These are phyloP conservation scores for Wickerhamomyces rabaulensis DNA, from an alignment of 805 yeast species.

Conservation along the genomic window DNA sequence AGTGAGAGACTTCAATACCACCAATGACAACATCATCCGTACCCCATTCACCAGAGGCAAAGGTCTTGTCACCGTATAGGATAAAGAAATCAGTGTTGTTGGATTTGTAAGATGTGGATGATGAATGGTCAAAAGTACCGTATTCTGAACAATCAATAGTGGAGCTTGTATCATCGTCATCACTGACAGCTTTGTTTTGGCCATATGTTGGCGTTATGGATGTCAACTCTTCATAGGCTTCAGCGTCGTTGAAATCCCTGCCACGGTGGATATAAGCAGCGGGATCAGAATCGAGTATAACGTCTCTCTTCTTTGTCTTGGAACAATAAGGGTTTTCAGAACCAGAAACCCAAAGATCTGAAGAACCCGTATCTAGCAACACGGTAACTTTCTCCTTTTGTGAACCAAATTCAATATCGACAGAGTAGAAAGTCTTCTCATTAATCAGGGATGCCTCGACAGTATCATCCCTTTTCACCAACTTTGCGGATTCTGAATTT, in stretches of 20 bases:
- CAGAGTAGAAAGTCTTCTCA: slow-evolving; percentile 10
- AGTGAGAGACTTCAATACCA: slow-evolving; percentile 41
- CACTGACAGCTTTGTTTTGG: background rate
- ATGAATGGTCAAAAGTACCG: slow-evolving; percentile 32
- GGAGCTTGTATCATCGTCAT: background rate
- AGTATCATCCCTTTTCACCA: background rate
- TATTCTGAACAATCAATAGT: slow-evolving; percentile 21
- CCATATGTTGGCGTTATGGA: background rate
- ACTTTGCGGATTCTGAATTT: background rate
- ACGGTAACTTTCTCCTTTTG: slow-evolving; percentile 21
- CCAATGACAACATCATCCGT: slow-evolving; percentile 54
- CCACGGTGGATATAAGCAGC: background rate
- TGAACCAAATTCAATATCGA: slow-evolving; percentile 10
- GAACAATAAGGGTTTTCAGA: slow-evolving; percentile 25
- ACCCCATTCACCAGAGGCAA: slow-evolving; percentile 31
- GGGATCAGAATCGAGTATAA: background rate
- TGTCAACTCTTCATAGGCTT: background rate
- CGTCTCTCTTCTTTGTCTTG: background rate
- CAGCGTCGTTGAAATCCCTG: background rate
- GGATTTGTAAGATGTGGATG: slow-evolving; percentile 29
- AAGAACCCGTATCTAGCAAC: slow-evolving; percentile 30
- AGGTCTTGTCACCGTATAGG: slow-evolving; percentile 43
- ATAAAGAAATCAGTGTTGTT: slow-evolving; percentile 35
- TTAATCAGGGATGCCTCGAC: background rate
- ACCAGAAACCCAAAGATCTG: slow-evolving; percentile 31